Evolutionary conservation across 2,329 filamentous ascomycete genomes (phyloP), one percentile per base, ranked within the genome.

Genomic region (Colletotrichum truncatum): DNA sequence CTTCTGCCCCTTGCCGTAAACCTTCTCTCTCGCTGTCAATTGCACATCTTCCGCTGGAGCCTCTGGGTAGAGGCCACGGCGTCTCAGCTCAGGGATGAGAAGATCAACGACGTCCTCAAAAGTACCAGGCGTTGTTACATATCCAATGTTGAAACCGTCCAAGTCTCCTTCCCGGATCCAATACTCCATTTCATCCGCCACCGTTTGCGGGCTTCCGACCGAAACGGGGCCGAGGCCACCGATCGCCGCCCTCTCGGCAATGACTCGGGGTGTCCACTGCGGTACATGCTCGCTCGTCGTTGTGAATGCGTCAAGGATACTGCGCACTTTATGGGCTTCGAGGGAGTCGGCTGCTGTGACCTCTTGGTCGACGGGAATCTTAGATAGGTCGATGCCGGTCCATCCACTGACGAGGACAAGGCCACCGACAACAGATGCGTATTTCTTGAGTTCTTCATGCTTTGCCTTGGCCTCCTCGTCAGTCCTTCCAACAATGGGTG

Each of bases 361-460:
- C 14, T 86, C 85, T 67, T 89, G 81, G 66, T 89, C 87, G 0
- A 89, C 71, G 0, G 86, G 85, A 41, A 89, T 81, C 69, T 81
- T 80, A 4, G 83, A 86, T 14, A 89, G 78, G 69, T 89, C 87
- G 62, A 89, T 87, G 0, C 87, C 87, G 0, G 86, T 87, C 84
- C 84, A 88, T 1, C 85, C 85, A 38, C 81, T 83, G 66, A 87
- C 84, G 1, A 88, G 76, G 0, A 86, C 86, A 1, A 89, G 74
- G 0, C 84, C 86, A 0, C 85, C 86, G 14, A 86, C 75, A 0
- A 82, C 81, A 0, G 81, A 85, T 1, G 83, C 85, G 69, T 89
- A 82, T 67, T 82, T 83, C 69, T 82, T 80, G 10, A 83, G 67
- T 61, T 85, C 82, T 21, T 80, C 79, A 34, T 84, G 79, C 70